Percentiles rank a stretch among this genome's conserved stretches.
These are phyloP conservation scores for Alternaria ventricosa DNA, from an alignment of 2,329 filamentous ascomycete genomes.

Conservation along the genomic window DNA sequence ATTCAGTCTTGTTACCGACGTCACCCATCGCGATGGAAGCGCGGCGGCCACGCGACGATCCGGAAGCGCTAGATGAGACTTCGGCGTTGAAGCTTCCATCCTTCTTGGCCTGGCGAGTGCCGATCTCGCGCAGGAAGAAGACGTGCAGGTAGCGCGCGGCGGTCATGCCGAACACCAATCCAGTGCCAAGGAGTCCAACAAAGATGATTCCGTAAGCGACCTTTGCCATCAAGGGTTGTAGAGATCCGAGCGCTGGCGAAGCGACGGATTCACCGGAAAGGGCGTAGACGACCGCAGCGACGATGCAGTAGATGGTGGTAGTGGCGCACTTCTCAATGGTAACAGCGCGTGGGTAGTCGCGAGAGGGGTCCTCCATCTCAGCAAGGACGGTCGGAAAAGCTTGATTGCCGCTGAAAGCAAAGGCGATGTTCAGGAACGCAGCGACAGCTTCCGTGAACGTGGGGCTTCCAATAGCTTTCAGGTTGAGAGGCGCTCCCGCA, in stretches of 20 bases:
- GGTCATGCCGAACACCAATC: slow-evolving; percentile 33
- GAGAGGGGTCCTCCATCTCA: slow-evolving; percentile 36
- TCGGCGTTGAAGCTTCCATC: slow-evolving; percentile 5
- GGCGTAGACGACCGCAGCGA: slow-evolving; percentile 31
- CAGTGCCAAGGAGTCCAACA: slow-evolving; percentile 32
- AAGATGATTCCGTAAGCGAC: slow-evolving; percentile 31
- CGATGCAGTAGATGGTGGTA: slow-evolving; percentile 29
- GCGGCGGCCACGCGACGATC: slow-evolving; percentile 22
- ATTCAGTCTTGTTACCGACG: slow-evolving; percentile 23
- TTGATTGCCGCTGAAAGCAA: slow-evolving; percentile 37
- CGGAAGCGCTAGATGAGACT: slow-evolving; percentile 8
- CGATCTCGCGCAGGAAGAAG: slow-evolving; percentile 30
- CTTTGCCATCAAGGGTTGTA: slow-evolving; percentile 31
- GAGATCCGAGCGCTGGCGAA: slow-evolving; percentile 31
- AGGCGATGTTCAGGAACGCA: slow-evolving; percentile 37
- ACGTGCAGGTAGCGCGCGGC: slow-evolving; percentile 31
- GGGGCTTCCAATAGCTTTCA: slow-evolving; percentile 30
- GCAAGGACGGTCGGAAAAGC: slow-evolving; percentile 36
- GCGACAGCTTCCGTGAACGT: slow-evolving; percentile 31
- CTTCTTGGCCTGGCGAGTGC: slow-evolving; percentile 20
- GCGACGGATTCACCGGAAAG: slow-evolving; percentile 35
- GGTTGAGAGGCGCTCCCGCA: slow-evolving; percentile 26
- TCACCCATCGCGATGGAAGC: slow-evolving; percentile 19
- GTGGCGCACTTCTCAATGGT: slow-evolving; percentile 35
- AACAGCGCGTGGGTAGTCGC: slow-evolving; percentile 34